Base-by-base conservation (phyloP, 2,329 filamentous ascomycete genomes). In the Ustulina deusta region DNA sequence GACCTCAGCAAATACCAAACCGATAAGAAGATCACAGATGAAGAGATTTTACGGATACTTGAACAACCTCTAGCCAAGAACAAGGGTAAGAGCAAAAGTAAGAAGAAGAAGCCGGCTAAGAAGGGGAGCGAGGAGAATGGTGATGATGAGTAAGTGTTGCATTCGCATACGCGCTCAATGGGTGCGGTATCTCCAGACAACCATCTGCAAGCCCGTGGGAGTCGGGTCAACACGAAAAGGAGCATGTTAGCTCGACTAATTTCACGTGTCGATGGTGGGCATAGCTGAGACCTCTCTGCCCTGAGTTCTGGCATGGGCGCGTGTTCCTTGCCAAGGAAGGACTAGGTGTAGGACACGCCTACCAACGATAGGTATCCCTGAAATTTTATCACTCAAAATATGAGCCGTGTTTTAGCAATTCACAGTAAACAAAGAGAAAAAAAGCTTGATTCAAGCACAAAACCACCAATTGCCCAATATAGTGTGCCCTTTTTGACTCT, bases 11-110 rank as follows among this genome's bases (percentile, higher is more conserved):
- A 94, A 85, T 89, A 91, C 86, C 91, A 97, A 88, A 91, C 93
- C 38, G 94, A 98, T 81, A 98, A 98, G 89, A 97, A 97, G 88
- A 97, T 99, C 78, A 91, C 90, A 73, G 95, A 98, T 72, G 93
- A 97, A 84, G 95, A 98, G 84, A 87, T 99, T 73, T 89, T 98
- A 75, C 93, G 96, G 86, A 95, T 98, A 72, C 87, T 99, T 59
- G 94, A 96, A 83, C 92, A 93, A 81, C 95, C 95, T 36, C 83
- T 97, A 75, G 85, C 90, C 73, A 93, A 93, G 83, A 92, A 93
- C 83, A 94, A 94, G 80, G 94, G 93, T 79, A 93, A 93, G 86
- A 96, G 92, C 86, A 95, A 94, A 87, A 97, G 94, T 89, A 94
- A 92, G 87, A 89, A 91, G 86, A 91, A 92, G 87, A 91, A 91